Conservation (phyloP, 768 basidiomycete genomes). For the Agaricus blazei region DNA sequence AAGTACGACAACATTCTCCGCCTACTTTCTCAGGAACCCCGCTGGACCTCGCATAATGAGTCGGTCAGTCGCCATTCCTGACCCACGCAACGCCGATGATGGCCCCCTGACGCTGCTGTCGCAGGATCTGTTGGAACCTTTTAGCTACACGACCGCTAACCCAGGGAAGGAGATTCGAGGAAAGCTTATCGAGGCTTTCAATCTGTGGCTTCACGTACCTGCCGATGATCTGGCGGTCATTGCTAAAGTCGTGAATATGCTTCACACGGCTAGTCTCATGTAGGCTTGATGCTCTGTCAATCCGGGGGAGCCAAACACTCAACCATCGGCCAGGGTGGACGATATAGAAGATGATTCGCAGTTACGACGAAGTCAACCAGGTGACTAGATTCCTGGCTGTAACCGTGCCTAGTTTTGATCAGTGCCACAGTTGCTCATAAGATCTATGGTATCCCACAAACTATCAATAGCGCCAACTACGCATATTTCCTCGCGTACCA, state of each 20-base stretch:
- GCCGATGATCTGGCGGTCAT: conserved; percentile 66
- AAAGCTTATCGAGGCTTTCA: conserved; percentile 89
- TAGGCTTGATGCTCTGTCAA: conserved; percentile 27
- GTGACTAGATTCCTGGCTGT: conserved; percentile 24
- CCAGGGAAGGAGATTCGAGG: conserved; percentile 93
- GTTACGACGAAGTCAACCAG: conserved; percentile 80
- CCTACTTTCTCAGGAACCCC: conserved; percentile 23
- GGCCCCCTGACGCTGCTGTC: neutral
- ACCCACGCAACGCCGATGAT: neutral
- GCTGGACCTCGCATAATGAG: conserved; percentile 33
- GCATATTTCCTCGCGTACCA: conserved; percentile 93
- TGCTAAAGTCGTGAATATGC: conserved; percentile 81
- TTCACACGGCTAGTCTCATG: conserved; percentile 93
- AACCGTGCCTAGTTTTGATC: neutral
- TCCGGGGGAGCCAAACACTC: neutral
- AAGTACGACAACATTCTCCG: conserved; percentile 37
- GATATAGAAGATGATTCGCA: conserved; percentile 93
- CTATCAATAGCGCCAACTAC: conserved; percentile 96
- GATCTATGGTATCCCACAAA: conserved; percentile 95
- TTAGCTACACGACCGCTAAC: conserved; percentile 72
- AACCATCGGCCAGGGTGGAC: conserved; percentile 58
- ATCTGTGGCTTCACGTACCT: conserved; percentile 85
- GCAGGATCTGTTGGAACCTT: conserved; percentile 62
- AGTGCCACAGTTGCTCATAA: conserved; percentile 74
- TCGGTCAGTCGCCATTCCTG: conserved; percentile 17